Base-by-base conservation (phyloP, 257 asterid genomes). In the Solanum infundibuliforme region DNA sequence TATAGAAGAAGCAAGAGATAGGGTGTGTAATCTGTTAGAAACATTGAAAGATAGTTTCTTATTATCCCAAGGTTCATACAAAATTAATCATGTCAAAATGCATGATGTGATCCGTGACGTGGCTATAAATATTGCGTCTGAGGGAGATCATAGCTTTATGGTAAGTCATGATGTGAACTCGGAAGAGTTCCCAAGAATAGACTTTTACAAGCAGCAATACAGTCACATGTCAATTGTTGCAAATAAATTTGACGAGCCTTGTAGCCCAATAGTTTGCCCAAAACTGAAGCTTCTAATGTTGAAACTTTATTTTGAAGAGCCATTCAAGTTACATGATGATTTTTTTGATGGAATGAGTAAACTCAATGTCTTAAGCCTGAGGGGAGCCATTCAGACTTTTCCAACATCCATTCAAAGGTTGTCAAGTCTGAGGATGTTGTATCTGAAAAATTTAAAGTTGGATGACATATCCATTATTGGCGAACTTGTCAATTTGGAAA, bases 91-190 rank as follows among this genome's bases (percentile, higher is more conserved):
- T 69, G 88, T 88, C 1, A 86, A 68, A 76, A 48, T 88, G 76
- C 90, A 86, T 62, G 88, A 88, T 48, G 87, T 88, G 31, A 76
- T 86, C 18, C 65, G 88, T 38, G 88, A 88, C 18, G 60, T 75
- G 34, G 68, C 86, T 27, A 27, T 41, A 16, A 6, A 8, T 18
- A 72, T 88, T 69, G 87, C 71, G 1, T 86, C 88, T 2, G 36
- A 32, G 65, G 85, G 71, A 9, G 46, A 79, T 34, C 52, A 55
- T 46, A 41, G 2, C 0, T 60, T 66, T 46, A 68, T 46, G 87
- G 87, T 79, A 52, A 65, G 32, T 25, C 83, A 68, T 4, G 32
- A 65, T 32, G 84, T 72, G 1, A 34, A 35, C 29, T 86, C 83
- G 18, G 32, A 77, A 31, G 60, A 86, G 66, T 88, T 88, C 77